These are phyloP conservation scores for Chytriomyces hyalinus DNA, from an alignment of 192 early-diverging fungal genomes.

Conservation along the genomic window DNA sequence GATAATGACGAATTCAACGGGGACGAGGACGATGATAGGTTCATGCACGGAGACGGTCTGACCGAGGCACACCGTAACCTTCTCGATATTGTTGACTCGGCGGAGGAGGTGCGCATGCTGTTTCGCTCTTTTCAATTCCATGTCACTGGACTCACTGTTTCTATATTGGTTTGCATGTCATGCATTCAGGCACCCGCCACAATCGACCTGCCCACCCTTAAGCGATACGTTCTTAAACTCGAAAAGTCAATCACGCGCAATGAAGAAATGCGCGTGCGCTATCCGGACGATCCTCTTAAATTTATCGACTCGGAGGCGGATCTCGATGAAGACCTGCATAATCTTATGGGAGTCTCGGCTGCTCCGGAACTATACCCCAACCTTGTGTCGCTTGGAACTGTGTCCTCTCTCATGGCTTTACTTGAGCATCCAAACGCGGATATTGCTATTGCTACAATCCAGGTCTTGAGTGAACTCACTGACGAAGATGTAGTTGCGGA, in stretches of 20 bases:
- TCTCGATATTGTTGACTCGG: conserved; percentile 82
- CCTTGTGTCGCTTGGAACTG: conserved; percentile 71
- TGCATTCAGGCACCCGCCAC: conserved; percentile 47
- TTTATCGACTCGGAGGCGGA: conserved; percentile 97
- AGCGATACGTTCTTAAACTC: conserved; percentile 79
- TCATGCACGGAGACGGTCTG: conserved; percentile 86
- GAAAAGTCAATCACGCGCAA: conserved; percentile 88
- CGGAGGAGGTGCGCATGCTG: conserved; percentile 66
- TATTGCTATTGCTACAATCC: conserved; percentile 82
- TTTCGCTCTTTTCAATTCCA: no score
- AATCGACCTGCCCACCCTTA: conserved; percentile 71
- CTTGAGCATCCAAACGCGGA: conserved; percentile 94
- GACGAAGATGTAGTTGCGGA: conserved; percentile 81
- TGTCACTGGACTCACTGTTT: neutral
- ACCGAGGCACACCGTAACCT: conserved; percentile 77
- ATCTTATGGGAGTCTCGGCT: conserved; percentile 74
- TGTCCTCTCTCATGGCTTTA: conserved; percentile 72
- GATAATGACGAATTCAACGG: conserved; percentile 14
- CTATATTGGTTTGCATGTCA: neutral
- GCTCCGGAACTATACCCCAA: conserved; percentile 79
- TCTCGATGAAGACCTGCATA: conserved; percentile 88
- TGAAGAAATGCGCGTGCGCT: conserved; percentile 82
- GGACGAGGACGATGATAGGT: conserved; percentile 71
- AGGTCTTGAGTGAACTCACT: conserved; percentile 87
- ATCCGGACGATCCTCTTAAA: conserved; percentile 72